Conservation (phyloP, 345 rosid species). For the Gossypium arboreum region DNA sequence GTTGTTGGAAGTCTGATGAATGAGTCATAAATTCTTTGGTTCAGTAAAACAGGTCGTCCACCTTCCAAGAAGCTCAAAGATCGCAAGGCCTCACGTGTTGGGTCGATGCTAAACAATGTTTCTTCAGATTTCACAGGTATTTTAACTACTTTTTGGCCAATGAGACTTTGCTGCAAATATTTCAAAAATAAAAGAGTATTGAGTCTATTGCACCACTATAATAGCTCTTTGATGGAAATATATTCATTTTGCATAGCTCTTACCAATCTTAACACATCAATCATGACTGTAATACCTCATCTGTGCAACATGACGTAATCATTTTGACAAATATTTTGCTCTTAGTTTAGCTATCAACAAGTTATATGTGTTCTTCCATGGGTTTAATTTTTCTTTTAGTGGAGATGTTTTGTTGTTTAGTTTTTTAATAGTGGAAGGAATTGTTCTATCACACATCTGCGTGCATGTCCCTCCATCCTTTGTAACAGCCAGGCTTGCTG, state of each 20-base stretch:
- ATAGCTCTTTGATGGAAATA: neutral
- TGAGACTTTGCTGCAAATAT: neutral
- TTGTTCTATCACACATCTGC: neutral
- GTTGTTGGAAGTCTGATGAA: neutral
- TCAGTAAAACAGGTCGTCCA: slow-evolving; percentile 87
- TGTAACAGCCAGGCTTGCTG: neutral
- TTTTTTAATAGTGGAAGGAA: neutral
- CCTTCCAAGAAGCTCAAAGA: slow-evolving; percentile 79
- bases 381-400: neutral
- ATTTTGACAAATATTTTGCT: slow-evolving; percentile 6
- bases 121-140: slow-evolving; percentile 68
- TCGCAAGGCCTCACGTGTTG: slow-evolving; percentile 61
- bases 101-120: slow-evolving; percentile 37
- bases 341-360: slow-evolving; percentile 2
- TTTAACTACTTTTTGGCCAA: neutral
- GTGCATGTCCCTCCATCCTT: too few species aligned
- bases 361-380: neutral
- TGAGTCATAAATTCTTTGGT: slow-evolving; percentile 22
- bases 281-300: neutral
- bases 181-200: neutral
- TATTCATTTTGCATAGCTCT: neutral
- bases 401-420: neutral
- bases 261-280: neutral
- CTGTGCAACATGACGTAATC: neutral
- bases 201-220: neutral